Conservation (phyloP, 2,329 filamentous ascomycete species). For the Verticillium klebahnii region DNA sequence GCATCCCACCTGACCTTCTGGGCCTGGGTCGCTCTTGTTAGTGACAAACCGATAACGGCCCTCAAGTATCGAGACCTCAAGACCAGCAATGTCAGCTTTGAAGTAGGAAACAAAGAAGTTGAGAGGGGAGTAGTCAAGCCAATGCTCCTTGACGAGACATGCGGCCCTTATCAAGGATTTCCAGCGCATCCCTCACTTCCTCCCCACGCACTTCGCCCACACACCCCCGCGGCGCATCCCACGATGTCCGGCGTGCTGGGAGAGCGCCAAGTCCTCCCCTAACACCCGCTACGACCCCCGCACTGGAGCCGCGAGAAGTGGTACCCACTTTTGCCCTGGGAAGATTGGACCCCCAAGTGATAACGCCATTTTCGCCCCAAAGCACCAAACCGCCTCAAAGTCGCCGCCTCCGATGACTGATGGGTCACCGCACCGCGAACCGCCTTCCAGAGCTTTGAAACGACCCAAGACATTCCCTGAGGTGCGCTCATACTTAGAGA, state of each 20-base stretch:
- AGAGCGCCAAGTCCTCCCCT: conserved; percentile 1
- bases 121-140: not conserved
- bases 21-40: not conserved
- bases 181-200: not conserved
- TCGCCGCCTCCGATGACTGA: not conserved
- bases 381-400: conserved; percentile 21
- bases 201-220: not conserved
- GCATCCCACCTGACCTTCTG: conserved; percentile 1
- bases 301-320: not conserved
- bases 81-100: not conserved
- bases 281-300: not conserved
- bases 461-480: not conserved
- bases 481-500: not conserved
- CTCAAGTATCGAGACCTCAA: not conserved
- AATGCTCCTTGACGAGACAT: not conserved
- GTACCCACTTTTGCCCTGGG: conserved; percentile 6
- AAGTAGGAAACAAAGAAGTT: not conserved
- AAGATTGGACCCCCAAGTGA: conserved; percentile 14
- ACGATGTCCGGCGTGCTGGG: not conserved
- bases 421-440: not conserved
- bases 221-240: not conserved
- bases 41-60: not conserved
- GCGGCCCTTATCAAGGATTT: not conserved
- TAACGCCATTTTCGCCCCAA: conserved; percentile 34
- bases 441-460: not conserved